Base-by-base conservation (phyloP, 345 rosid species). In the Lumnitzera littorea region DNA sequence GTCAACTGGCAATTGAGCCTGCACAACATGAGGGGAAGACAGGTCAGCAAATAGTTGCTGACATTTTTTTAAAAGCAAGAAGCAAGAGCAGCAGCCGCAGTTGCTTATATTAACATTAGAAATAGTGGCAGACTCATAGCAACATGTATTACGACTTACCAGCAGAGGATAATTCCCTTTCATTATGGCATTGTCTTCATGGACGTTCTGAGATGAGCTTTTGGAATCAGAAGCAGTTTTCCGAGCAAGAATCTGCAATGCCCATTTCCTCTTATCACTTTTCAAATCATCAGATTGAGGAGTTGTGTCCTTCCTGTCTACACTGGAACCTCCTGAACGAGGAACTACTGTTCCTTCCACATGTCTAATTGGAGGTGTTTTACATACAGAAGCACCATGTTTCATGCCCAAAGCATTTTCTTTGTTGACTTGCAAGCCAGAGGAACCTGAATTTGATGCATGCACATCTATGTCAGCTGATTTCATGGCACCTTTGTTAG, bases 251-350 rank as follows among this genome's bases (percentile, higher is more conserved):
- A 94, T 83, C 76, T 87, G 86, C 70, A 87, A 66, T 54, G 99
- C 99, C 95, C 91, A 90, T 72, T 90, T 90, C 65, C 91, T 86
- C 80, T 86, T 90, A 79, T 94, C 99, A 62, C 68, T 64, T 77
- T 83, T 94, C 63, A 64, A 75, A 62, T 84, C 90, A 56, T 77
- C 86, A 46, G 81, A 62, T 51, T 69, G 73, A 64, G 46, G 74
- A 68, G 50, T 62, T 15, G 41, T 60, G 56, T 74, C 88, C 66
- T 78, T 85, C 56, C 25, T 66, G 58, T 67, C 70, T 57, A 65
- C 54, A 58, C 72, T 74, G 41, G 75, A 66, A 76, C 65, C 64
- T 62, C 78, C 77, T 51, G 59, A 63, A 49, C 66, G 25, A 41
- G 72, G 55, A 43, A 20, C 58, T 13, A 62, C 29, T 27, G 71